phyloP scores from a whole-genome alignment of 2,329 filamentous ascomycete genomes.

The Fusarium avenaceum region DNA sequence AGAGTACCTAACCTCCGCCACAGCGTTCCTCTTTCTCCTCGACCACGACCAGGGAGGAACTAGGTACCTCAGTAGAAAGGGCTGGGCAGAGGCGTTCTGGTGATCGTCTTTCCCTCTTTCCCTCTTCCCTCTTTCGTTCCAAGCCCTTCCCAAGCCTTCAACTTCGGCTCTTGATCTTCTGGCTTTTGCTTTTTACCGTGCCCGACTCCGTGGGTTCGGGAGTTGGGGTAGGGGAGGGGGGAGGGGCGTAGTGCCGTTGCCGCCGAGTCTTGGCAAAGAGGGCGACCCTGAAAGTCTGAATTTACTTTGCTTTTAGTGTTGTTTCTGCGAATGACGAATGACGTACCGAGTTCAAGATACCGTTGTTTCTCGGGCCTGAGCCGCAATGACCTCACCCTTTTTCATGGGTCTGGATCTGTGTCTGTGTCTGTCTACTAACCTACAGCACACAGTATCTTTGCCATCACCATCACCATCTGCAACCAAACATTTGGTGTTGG shows the following conservation, averaged over 20 bases:
- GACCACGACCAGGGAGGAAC: no score
- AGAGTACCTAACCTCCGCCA: slow-evolving; percentile 13
- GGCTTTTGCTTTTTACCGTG: slow-evolving; percentile 15
- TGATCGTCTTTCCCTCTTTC: neutral
- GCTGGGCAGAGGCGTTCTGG: neutral
- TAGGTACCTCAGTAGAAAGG: no score
- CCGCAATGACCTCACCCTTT: slow-evolving; percentile 30
- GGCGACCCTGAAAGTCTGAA: slow-evolving; percentile 40
- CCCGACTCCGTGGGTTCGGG: slow-evolving; percentile 41
- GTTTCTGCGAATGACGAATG: slow-evolving; percentile 18
- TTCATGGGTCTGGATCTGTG: neutral
- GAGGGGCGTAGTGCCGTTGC: slow-evolving; percentile 39
- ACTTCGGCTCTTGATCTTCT: neutral
- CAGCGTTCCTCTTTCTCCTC: neutral
- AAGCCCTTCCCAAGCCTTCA: neutral
- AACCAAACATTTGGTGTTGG: no score
- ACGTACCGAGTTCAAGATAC: slow-evolving; percentile 2
- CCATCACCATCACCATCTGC: neutral
- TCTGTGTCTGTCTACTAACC: neutral
- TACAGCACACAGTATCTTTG: neutral
- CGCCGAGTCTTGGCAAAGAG: slow-evolving; percentile 45
- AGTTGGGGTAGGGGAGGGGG: slow-evolving; percentile 20
- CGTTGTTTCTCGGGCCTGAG: neutral
- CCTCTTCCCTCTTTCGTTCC: neutral
- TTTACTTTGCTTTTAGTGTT: neutral